Evolutionary conservation across 805 yeast species (phyloP), one percentile per base, ranked within the genome.

Genomic region (Saccharomycodes ludwigii): DNA sequence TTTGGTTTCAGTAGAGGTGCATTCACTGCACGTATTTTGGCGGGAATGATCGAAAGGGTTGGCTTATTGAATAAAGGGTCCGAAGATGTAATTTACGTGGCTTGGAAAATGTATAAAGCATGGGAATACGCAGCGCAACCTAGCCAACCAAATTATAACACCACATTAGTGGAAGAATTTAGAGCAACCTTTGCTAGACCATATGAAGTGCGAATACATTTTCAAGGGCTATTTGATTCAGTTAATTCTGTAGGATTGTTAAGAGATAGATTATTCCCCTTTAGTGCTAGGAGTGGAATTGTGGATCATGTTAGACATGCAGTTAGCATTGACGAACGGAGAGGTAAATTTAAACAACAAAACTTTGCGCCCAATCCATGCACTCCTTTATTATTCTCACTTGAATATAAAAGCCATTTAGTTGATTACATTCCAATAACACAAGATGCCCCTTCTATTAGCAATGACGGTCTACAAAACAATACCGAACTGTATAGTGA

Each of bases 161-260:
- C 61, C 3, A 59, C 71, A 1, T 52, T 71, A 22, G 64, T 70
- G 2, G 63, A 56, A 18, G 76, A 71, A 40, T 76, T 74, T 47
- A 66, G 60, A 37, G 57, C 54, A 29, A 69, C 76, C 0, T 76
- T 76, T 44, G 64, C 71, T 10, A 50, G 72, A 29, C 42, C 56
- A 4, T 49, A 54, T 4, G 42, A 50, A 2, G 66, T 71, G 3
- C 44, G 43, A 6, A 61, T 76, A 29, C 65, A 66, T 39, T 73
- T 74, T 37, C 67, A 76, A 64, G 84, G 84, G 0, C 49, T 76
- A 13, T 76, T 77, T 66, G 85, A 76, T 51, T 69, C 81, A 0
- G 73, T 76, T 13, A 74, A 73, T 44, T 73, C 82, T 1, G 74
- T 75, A 14, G 84, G 84, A 0, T 42, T 74, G 7, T 35, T 75